Conservation (phyloP, 176 grass and related monocot species). For the Ensete ventricosum region DNA sequence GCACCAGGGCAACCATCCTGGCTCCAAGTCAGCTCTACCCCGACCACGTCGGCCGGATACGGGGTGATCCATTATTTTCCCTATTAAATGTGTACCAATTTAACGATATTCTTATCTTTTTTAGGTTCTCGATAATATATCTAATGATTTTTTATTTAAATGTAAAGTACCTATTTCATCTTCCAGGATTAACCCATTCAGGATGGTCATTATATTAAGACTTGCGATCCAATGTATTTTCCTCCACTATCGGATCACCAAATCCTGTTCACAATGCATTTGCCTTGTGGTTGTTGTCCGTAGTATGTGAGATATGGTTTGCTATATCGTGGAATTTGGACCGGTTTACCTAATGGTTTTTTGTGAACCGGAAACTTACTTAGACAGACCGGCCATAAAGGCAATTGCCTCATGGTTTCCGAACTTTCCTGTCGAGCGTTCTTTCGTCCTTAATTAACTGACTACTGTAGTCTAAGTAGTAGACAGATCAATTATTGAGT, state of each 20-base stretch:
- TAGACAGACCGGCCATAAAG: conserved; percentile 89
- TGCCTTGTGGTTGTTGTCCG: too few relatives aligned
- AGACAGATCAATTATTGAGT: neutral
- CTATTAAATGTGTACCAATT: neutral
- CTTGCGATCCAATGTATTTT: conserved; percentile 80
- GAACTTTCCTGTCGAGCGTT: too few relatives aligned
- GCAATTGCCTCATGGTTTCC: conserved; percentile 24
- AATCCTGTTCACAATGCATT: conserved; percentile 76
- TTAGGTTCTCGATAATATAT: too few relatives aligned
- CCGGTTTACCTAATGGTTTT: conserved; percentile 96
- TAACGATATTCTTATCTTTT: neutral
- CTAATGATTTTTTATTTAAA: neutral
- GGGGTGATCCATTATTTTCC: too few relatives aligned
- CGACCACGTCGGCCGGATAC: too few relatives aligned
- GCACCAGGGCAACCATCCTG: too few relatives aligned
- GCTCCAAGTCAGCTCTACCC: too few relatives aligned
- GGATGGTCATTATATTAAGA: conserved; percentile 93
- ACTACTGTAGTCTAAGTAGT: neutral
- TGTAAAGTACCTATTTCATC: conserved; percentile 67
- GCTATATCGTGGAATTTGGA: conserved; percentile 94
- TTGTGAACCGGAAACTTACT: conserved; percentile 93
- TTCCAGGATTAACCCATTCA: conserved; percentile 94
- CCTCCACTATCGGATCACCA: conserved; percentile 92
- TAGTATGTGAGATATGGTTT: conserved; percentile 99
- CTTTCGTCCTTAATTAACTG: neutral